Evolutionary conservation across 192 early-diverging fungal genomes (phyloP), one percentile per base, ranked within the genome.

Genomic region (Entomortierella chlamydospora): DNA sequence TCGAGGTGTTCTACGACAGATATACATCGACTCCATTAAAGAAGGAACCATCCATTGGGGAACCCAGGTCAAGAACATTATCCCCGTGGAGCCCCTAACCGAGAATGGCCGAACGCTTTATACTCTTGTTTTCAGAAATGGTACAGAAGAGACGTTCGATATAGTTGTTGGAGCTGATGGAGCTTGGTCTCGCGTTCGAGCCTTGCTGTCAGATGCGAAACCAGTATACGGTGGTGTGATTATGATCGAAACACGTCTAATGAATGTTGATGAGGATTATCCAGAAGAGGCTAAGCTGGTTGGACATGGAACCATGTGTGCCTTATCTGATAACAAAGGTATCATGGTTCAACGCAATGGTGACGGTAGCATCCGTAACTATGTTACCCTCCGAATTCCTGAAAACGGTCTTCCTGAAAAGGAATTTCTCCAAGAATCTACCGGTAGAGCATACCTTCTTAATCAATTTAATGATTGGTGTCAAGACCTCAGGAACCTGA

Each of bases 131-230:
- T 73, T 85, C 53, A 29, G 22, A n/a, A 61, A 81, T 43, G 76
- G 84, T 17, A 52, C 51, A 33, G 52, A 28, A 17, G 62, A 71
- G 30, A 33, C 42, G 5, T 54, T 50, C 20, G 82, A 86, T 59
- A 28, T 87, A 12, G 52, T 54, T 29, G 28, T 54, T 54, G 80
- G 86, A n/a, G 83, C 85, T 28, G 88, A 89, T 68, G 87, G 87
- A 10, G 84, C 84, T 13, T 89, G 87, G 87, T 87, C 86, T 25
- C 69, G 72, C n/a, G 72, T 87, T 18, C 73, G 88, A 0, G 11
- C 60, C 1, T 47, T 86, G 9, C 43, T 87, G 5, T 66, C 84
- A 22, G 39, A 30, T n/a, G 66, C 54, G 6, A 66, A 59, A 13
- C 88, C 88, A 20, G 13, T 47, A 6, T 89, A 88, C 64, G 62